phyloP scores from a whole-genome alignment of 352 stramenopile genomes.

The Phytophthora pisi region DNA sequence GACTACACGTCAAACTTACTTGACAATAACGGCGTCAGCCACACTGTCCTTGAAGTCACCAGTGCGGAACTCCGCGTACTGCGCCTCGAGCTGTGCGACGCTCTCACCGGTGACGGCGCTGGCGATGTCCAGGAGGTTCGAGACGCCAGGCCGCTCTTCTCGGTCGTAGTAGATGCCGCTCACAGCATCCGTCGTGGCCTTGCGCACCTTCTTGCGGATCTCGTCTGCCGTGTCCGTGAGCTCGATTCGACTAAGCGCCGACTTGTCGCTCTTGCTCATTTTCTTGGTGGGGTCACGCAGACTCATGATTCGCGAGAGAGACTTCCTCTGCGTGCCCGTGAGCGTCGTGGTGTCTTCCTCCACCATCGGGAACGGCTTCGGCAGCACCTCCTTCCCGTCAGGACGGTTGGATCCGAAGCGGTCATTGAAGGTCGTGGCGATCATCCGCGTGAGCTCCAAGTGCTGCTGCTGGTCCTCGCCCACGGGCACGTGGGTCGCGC shows the following conservation, averaged over 20 bases:
- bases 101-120: slow-evolving; percentile 75
- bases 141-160: slow-evolving; percentile 91
- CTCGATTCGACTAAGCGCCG: slow-evolving; percentile 94
- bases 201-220: slow-evolving; percentile 88
- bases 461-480: slow-evolving; percentile 99
- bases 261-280: slow-evolving; percentile 98
- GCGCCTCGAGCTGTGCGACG: slow-evolving; percentile 71
- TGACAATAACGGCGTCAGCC: slow-evolving; percentile 94
- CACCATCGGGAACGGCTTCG: slow-evolving; percentile 58
- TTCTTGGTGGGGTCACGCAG: slow-evolving; percentile 96
- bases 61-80: slow-evolving; percentile 71
- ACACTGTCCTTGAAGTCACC: slow-evolving; percentile 96
- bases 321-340: slow-evolving; percentile 14
- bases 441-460: slow-evolving; percentile 98
- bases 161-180: slow-evolving; percentile 90
- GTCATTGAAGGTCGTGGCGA: slow-evolving; percentile 96
- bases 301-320: slow-evolving; percentile 96
- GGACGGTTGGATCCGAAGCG: slow-evolving; percentile 76
- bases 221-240: slow-evolving; percentile 78
- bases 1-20: slow-evolving; percentile 48
- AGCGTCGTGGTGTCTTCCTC: slow-evolving; percentile 44
- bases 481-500: slow-evolving; percentile 96
- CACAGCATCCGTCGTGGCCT: slow-evolving; percentile 89
- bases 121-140: slow-evolving; percentile 95
- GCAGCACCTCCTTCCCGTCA: slow-evolving; percentile 45